phyloP scores from a whole-genome alignment of 164 flowering plant genomes.

The Aristolochia fimbriata region DNA sequence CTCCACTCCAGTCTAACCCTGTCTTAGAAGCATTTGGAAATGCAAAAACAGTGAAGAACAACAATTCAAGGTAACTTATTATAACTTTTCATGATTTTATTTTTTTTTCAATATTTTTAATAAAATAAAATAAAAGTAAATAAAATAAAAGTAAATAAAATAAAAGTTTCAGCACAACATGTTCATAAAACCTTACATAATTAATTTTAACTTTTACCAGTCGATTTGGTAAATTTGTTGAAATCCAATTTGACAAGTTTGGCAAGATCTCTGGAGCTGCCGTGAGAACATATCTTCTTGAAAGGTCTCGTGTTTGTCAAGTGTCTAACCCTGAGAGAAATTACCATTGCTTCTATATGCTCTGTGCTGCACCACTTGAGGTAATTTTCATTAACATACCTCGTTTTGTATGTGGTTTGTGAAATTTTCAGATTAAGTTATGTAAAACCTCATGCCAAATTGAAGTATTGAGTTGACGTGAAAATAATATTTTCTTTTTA shows the following conservation, averaged over 20 bases:
- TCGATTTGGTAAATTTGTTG: constrained; percentile 90
- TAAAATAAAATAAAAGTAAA: no score
- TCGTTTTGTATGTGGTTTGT: not conserved
- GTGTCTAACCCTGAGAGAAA: constrained; percentile 77
- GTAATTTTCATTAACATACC: constrained; percentile 13
- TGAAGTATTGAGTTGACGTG: no score
- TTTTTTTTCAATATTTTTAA: no score
- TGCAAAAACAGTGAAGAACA: constrained; percentile 78
- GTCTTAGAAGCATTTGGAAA: constrained; percentile 88
- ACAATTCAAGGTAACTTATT: constrained; percentile 89
- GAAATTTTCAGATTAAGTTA: no score
- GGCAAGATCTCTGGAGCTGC: constrained; percentile 89
- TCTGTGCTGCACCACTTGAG: constrained; percentile 85
- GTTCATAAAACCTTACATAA: constrained; percentile 2
- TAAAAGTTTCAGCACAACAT: no score
- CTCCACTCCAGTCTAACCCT: constrained; percentile 58
- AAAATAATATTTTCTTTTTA: constrained; percentile 10
- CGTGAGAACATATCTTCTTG: constrained; percentile 71
- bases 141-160: no score
- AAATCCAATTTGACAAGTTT: constrained; percentile 67
- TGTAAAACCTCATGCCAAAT: no score
- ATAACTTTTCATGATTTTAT: no score
- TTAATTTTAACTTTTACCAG: constrained; percentile 26
- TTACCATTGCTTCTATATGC: constrained; percentile 85
- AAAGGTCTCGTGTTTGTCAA: constrained; percentile 84